Percentiles rank a stretch among this genome's conserved stretches.
Conservation (phyloP, 148 eudicot species). For the Vaccinium corymbosum region DNA sequence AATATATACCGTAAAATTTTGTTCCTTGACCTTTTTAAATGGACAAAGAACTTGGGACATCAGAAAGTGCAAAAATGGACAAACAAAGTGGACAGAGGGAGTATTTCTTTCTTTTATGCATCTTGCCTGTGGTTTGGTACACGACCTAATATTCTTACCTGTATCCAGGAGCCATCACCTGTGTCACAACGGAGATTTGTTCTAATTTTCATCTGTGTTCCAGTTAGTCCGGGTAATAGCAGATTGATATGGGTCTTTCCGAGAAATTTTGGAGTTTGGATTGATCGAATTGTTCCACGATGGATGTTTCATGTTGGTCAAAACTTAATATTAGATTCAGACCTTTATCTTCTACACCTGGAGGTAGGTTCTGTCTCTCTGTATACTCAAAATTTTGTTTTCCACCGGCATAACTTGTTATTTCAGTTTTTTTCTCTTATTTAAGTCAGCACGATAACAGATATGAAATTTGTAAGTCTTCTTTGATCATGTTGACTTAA, state of each 20-base stretch:
- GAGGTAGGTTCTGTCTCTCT: conserved; percentile 40
- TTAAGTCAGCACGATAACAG: background rate
- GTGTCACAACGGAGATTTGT: conserved; percentile 31
- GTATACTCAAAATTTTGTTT: background rate
- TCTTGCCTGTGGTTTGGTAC: background rate
- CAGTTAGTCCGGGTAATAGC: conserved; percentile 88
- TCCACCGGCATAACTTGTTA: background rate
- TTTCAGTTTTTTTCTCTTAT: conserved; percentile 3
- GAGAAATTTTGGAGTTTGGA: conserved; percentile 70
- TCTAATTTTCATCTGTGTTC: conserved; percentile 66
- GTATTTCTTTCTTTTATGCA: background rate
- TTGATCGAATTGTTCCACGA: conserved; percentile 66
- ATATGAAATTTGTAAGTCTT: background rate
- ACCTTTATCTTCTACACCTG: conserved; percentile 72
- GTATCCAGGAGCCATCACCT: conserved; percentile 35
- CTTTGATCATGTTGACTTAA: background rate
- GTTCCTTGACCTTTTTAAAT: background rate
- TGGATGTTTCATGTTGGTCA: conserved; percentile 78
- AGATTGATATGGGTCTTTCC: conserved; percentile 74
- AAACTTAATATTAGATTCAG: conserved; percentile 75
- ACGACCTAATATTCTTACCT: background rate
- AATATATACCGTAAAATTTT: background rate
- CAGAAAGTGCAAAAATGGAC: too few species aligned
- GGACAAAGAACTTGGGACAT: background rate
- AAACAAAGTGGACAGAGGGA: background rate